phyloP scores from a whole-genome alignment of 495 filamentous ascomycete genomes.

The Tuber melanosporum region DNA sequence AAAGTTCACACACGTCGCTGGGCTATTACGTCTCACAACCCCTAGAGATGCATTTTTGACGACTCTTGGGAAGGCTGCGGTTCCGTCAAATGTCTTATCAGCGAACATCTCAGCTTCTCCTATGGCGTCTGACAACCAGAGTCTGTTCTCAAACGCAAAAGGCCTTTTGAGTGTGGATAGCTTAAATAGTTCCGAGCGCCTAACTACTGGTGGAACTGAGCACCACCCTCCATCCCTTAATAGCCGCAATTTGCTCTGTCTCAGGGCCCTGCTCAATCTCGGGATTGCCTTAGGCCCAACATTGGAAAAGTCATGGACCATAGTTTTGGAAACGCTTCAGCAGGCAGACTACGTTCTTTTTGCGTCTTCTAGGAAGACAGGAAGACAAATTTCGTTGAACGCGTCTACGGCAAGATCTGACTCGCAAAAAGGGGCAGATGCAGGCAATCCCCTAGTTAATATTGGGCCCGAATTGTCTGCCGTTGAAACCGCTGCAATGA shows the following conservation, averaged over 20 bases:
- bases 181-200: constrained; percentile 48
- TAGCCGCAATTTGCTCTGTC: constrained; percentile 80
- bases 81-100: constrained; percentile 67
- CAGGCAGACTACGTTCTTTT: constrained; percentile 83
- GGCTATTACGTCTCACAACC: constrained; percentile 72
- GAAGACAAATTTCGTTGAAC: constrained; percentile 41
- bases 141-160: constrained; percentile 56
- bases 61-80: constrained; percentile 83
- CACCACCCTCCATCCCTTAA: constrained; percentile 59
- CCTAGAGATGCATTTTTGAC: constrained; percentile 92
- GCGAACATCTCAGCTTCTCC: constrained; percentile 49
- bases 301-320: constrained; percentile 75
- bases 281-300: constrained; percentile 92
- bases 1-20: constrained; percentile 91
- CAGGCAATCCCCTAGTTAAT: constrained; percentile 51
- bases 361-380: constrained; percentile 41
- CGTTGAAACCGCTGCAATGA: constrained; percentile 77
- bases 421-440: constrained; percentile 36
- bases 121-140: constrained; percentile 41
- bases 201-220: constrained; percentile 50
- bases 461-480: constrained; percentile 73
- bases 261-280: constrained; percentile 83
- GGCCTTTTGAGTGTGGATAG: constrained; percentile 61
- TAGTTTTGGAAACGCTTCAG: constrained; percentile 82
- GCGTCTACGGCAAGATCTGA: constrained; percentile 41